Percentiles rank a stretch among this genome's conserved stretches.
Evolutionary conservation across 306 rosid species (phyloP).

Genomic region (Castanea crenata): DNA sequence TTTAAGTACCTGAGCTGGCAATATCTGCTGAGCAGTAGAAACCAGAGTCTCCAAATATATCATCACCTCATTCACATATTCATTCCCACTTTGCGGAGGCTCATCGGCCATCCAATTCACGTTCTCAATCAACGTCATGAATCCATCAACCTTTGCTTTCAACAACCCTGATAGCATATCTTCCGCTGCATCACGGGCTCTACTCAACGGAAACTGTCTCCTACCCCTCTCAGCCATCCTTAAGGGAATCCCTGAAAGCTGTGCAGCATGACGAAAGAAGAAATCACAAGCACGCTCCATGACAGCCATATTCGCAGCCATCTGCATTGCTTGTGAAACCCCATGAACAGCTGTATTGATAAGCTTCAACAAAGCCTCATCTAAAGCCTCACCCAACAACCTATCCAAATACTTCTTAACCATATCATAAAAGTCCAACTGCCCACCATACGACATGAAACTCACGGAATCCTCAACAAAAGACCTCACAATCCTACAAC

Average conservation of each 20-base stretch:
- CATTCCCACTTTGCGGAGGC: conserved; percentile 71
- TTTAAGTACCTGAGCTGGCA: conserved; percentile 84
- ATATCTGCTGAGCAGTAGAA: conserved; percentile 92
- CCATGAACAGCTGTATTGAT: conserved; percentile 69
- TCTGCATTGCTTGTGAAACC: conserved; percentile 93
- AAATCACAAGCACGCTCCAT: conserved; percentile 96
- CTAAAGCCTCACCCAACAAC: conserved; percentile 75
- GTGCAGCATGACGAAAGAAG: conserved; percentile 97
- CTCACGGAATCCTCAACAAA: conserved; percentile 97
- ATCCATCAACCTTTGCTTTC: conserved; percentile 66
- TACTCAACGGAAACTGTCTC: conserved; percentile 78
- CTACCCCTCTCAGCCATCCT: conserved; percentile 95
- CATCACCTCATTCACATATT: conserved; percentile 87
- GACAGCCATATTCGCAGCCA: conserved; percentile 96
- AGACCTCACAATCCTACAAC: conserved; percentile 96
- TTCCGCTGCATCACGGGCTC: conserved; percentile 91
- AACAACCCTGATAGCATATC: conserved; percentile 61
- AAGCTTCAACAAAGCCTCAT: conserved; percentile 80
- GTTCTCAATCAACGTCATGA: conserved; percentile 77
- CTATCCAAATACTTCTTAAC: conserved; percentile 91
- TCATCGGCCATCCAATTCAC: conserved; percentile 93
- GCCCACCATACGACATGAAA: conserved; percentile 97
- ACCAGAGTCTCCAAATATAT: conserved; percentile 92
- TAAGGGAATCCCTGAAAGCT: conserved; percentile 89
- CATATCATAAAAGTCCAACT: conserved; percentile 87